Evolutionary conservation across 495 filamentous ascomycete genomes (phyloP).

Genomic region (Neohortaea acidophila): DNA sequence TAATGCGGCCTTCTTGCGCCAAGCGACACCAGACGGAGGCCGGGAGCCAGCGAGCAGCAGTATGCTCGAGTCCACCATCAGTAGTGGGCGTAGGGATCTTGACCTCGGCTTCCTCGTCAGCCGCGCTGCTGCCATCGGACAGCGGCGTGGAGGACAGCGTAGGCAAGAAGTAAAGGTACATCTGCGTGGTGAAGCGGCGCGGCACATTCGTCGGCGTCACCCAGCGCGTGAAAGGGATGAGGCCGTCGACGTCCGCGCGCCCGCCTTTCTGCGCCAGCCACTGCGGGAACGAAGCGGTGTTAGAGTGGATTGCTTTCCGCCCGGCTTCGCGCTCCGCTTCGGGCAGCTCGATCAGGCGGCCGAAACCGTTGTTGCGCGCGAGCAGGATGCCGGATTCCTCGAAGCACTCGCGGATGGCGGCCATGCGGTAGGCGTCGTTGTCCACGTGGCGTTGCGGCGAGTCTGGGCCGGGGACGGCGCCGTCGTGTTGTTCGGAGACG

Average conservation of each 20-base stretch:
- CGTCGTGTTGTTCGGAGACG: constrained; percentile 56
- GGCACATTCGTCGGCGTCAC: constrained; percentile 59
- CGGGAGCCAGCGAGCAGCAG: constrained; percentile 60
- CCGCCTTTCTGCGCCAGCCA: constrained; percentile 52
- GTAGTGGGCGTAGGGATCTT: constrained; percentile 47
- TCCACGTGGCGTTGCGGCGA: constrained; percentile 46
- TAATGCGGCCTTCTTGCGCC: constrained; percentile 48
- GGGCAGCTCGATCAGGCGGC: constrained; percentile 38
- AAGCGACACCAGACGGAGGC: constrained; percentile 51
- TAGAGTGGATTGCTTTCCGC: constrained; percentile 49
- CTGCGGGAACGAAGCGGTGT: constrained; percentile 42
- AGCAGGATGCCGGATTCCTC: constrained; percentile 88
- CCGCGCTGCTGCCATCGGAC: constrained; percentile 1
- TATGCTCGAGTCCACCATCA: constrained; percentile 77
- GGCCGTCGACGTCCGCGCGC: constrained; percentile 46
- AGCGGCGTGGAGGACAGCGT: constrained; percentile 31
- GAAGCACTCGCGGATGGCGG: constrained; percentile 80
- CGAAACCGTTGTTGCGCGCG: constrained; percentile 37
- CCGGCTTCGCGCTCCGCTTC: constrained; percentile 47
- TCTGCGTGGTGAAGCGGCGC: constrained; percentile 76
- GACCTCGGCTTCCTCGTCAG: constrained; percentile 17
- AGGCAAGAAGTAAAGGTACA: constrained; percentile 93
- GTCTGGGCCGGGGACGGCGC: constrained; percentile 35
- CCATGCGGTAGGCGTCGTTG: constrained; percentile 51
- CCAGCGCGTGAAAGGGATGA: constrained; percentile 85